Percentiles rank a stretch among this genome's conserved stretches.
phyloP scores from a whole-genome alignment of 1,139 yeast species.

The Kurtzmaniella natalensis region DNA sequence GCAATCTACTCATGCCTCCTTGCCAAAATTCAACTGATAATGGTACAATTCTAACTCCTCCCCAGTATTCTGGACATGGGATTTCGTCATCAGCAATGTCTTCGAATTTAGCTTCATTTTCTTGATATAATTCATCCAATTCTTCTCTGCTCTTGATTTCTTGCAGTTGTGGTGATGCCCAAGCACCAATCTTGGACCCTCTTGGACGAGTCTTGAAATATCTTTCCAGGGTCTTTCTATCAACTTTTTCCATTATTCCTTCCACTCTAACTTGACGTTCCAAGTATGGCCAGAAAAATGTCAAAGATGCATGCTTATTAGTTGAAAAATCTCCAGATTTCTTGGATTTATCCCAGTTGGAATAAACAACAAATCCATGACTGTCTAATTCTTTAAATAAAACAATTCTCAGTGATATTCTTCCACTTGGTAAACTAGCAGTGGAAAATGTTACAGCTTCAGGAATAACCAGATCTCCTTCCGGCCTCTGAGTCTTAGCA shows the following conservation, averaged over 20 bases:
- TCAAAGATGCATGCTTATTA: constrained; percentile 77
- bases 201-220: constrained; percentile 87
- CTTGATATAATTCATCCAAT: constrained; percentile 50
- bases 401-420: constrained; percentile 80
- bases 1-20: constrained; percentile 85
- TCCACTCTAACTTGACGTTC: constrained; percentile 94
- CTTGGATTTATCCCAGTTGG: constrained; percentile 87
- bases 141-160: constrained; percentile 54
- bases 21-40: constrained; percentile 96
- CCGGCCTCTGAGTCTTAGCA: constrained; percentile 47
- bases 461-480: constrained; percentile 51
- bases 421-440: constrained; percentile 80
- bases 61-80: constrained; percentile 95
- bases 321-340: constrained; percentile 66
- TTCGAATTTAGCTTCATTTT: constrained; percentile 54
- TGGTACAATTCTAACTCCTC: constrained; percentile 86
- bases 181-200: constrained; percentile 92
- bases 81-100: constrained; percentile 54
- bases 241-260: constrained; percentile 73
- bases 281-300: constrained; percentile 88
- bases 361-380: constrained; percentile 81
- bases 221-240: constrained; percentile 66
- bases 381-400: constrained; percentile 84
- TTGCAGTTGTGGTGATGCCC: constrained; percentile 90
- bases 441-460: constrained; percentile 83